These are phyloP conservation scores for Tricholomella constricta DNA, from an alignment of 768 basidiomycete species.

Conservation along the genomic window DNA sequence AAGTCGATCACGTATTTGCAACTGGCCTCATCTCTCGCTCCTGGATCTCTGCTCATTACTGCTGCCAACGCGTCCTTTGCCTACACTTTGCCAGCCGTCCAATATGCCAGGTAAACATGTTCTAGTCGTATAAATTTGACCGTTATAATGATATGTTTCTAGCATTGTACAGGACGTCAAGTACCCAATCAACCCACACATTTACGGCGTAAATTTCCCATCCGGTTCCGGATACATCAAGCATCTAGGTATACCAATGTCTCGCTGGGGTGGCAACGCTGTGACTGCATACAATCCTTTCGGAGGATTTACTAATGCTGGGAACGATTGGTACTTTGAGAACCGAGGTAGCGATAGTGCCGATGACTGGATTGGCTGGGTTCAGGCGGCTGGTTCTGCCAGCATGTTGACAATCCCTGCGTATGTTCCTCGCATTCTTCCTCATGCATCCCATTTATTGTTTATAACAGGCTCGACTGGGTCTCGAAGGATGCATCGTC, in stretches of 20 bases:
- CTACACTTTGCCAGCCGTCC: constrained; percentile 44
- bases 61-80: constrained; percentile 42
- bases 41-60: constrained; percentile 44
- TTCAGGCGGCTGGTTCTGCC: constrained; percentile 43
- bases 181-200: constrained; percentile 43
- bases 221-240: constrained; percentile 46
- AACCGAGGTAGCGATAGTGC: constrained; percentile 47
- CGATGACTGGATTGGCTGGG: constrained; percentile 54
- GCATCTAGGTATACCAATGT: constrained; percentile 49
- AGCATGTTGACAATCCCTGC: constrained; percentile 51
- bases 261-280: constrained; percentile 58
- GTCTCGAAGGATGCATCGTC: constrained; percentile 55
- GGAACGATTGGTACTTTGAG: constrained; percentile 59
- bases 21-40: constrained; percentile 38
- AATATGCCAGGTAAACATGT: constrained; percentile 39
- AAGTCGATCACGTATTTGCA: constrained; percentile 52
- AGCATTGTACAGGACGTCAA: constrained; percentile 40
- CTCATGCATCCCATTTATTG: background rate
- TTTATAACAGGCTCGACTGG: constrained; percentile 50
- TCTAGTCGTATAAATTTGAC: background rate
- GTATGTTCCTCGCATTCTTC: constrained; percentile 31
- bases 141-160: background rate
- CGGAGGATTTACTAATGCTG: constrained; percentile 54
- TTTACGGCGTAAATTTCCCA: constrained; percentile 61
- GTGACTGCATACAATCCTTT: constrained; percentile 56